Base-by-base conservation (phyloP, 768 basidiomycete genomes). In the Suillus subaureus region DNA sequence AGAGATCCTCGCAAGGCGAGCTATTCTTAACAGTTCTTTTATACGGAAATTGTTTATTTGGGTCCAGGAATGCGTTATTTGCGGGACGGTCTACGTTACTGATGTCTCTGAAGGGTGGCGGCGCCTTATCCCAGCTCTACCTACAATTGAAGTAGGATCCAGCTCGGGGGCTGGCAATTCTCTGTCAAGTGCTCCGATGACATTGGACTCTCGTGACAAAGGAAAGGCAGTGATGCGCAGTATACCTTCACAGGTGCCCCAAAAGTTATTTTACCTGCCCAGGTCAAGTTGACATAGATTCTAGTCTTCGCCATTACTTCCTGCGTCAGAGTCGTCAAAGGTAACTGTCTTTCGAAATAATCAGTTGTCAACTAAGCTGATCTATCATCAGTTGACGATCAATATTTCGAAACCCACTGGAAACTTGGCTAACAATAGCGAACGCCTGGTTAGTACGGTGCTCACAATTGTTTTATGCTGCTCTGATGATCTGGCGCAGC, bases 31-130 rank as follows among this genome's bases (percentile, higher is more conserved):
- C 11, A 21, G 15, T 18, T 40, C 15, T 15, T 31, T 63, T 35
- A 58, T 49, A 13, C 18, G 49, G 56, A 42, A 62, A 23, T 64
- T 63, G 39, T 67, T 55, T 16, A 49, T 45, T n/a, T 61, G 39
- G 28, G 28, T 66, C 26, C 66, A 93, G 92, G 90, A 92, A 81
- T 94, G 92, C 70, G 92, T 94, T 33, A 81, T 91, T 64, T 94
- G 92, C 74, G 83, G 83, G 45, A 81, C 79, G n/a, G 77, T 86
- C 23, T 93, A 91, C 76, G 67, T 84, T 35, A 81, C 82, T 16
- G 84, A 88, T 71, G 87, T 87, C 72, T 77, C 79, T 67, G 76
- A 82, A 67, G 89, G 86, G 40, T 75, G 80, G 68, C 83, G 84
- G 68, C 78, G 69, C 23, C 76, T 87, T 40, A 72, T 85, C 54